Evolutionary conservation across 805 yeast species (phyloP).

Genomic region (Helenozyma rhizophorensis): DNA sequence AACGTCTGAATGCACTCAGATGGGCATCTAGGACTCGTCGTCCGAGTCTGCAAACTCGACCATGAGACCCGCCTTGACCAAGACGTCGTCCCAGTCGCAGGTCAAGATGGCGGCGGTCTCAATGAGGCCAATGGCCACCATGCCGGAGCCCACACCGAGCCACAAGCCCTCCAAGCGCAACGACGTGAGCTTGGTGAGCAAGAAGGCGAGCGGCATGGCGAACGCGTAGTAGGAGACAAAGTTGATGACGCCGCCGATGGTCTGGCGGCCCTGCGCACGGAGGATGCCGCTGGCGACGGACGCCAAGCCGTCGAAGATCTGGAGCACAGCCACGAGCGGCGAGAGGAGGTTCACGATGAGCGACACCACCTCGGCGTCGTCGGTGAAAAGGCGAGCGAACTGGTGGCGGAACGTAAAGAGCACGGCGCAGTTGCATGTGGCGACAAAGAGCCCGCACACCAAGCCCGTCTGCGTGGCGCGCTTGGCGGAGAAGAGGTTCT

Average conservation of each 20-base stretch:
- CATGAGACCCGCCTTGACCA: slow-evolving; percentile 27
- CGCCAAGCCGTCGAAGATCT: slow-evolving; percentile 65
- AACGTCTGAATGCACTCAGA: too few species aligned
- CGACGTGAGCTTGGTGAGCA: slow-evolving; percentile 44
- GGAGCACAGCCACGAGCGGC: slow-evolving; percentile 63
- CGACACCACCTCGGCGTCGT: slow-evolving; percentile 52
- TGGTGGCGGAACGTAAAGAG: slow-evolving; percentile 43
- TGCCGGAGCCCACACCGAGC: slow-evolving; percentile 68
- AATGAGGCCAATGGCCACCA: slow-evolving; percentile 46
- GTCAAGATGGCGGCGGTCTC: slow-evolving; percentile 45
- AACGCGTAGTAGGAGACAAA: slow-evolving; percentile 65
- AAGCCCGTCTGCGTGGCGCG: slow-evolving; percentile 32
- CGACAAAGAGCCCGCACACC: slow-evolving; percentile 24
- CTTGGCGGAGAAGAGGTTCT: slow-evolving; percentile 34
- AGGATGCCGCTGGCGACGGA: slow-evolving; percentile 69
- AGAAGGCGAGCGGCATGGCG: slow-evolving; percentile 64
- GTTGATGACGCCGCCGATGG: slow-evolving; percentile 66
- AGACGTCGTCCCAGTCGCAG: slow-evolving; percentile 51
- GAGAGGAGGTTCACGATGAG: slow-evolving; percentile 49
- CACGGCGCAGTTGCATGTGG: slow-evolving; percentile 37
- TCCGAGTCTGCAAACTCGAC: slow-evolving; percentile 12
- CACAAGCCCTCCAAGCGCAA: slow-evolving; percentile 62
- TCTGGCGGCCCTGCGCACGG: slow-evolving; percentile 74
- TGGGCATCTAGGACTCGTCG: slow-evolving; percentile 6
- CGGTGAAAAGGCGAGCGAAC: slow-evolving; percentile 58